Evolutionary conservation across 1,284 basidiomycete species (phyloP).

Genomic region (Fomitiporia mediterranea): DNA sequence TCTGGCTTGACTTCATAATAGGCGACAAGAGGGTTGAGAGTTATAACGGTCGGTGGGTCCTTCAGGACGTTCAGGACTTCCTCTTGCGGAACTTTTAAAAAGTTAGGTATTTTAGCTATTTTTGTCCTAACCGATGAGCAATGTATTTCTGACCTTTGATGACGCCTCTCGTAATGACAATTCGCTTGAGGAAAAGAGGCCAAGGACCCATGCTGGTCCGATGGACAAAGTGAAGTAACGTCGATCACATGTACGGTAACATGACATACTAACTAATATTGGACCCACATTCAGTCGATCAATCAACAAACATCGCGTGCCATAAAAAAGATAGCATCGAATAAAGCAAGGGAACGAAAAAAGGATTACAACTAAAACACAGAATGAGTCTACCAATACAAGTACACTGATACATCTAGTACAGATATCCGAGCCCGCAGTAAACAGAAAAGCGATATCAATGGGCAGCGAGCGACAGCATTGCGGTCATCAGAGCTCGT

Average conservation of each 20-base stretch:
- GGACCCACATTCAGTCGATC: neutral
- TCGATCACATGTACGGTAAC: too few relatives aligned
- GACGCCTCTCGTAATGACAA: constrained; percentile 26
- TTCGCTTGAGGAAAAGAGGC: constrained; percentile 23
- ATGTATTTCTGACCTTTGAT: constrained; percentile 24
- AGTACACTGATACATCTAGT: constrained; percentile 17
- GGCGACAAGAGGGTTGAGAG: constrained; percentile 34
- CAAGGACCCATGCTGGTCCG: constrained; percentile 8
- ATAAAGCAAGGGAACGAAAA: neutral
- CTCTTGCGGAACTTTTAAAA: constrained; percentile 19
- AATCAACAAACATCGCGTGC: too few relatives aligned
- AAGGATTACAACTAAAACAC: constrained; percentile 7
- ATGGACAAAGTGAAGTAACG: neutral
- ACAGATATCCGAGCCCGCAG: constrained; percentile 5
- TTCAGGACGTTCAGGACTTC: constrained; percentile 31
- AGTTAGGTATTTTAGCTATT: too few relatives aligned
- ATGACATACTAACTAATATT: too few relatives aligned
- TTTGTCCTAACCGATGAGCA: too few relatives aligned
- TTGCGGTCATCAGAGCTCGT: neutral
- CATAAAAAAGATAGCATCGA: neutral
- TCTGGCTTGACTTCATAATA: constrained; percentile 26
- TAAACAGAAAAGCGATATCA: neutral
- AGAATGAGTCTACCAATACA: constrained; percentile 14
- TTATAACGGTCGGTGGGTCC: constrained; percentile 31
- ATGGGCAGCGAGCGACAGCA: neutral